These are phyloP conservation scores for Penicillium thymicola DNA, from an alignment of 2,329 filamentous ascomycete species.

Conservation along the genomic window DNA sequence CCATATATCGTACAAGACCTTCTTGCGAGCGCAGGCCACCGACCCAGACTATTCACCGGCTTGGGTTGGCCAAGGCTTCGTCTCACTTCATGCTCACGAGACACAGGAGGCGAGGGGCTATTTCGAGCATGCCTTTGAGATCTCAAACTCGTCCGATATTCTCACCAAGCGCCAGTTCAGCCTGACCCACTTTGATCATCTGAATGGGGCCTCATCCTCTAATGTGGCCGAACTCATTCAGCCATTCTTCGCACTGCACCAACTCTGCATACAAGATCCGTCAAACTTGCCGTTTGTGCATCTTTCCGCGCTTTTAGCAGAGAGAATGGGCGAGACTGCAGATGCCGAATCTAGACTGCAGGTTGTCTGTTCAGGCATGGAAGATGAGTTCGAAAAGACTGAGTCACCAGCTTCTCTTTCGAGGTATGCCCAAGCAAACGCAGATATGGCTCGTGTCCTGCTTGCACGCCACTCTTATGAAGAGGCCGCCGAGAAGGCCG, in stretches of 20 bases:
- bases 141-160: constrained; percentile 72
- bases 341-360: constrained; percentile 64
- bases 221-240: constrained; percentile 66
- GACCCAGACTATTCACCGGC: constrained; percentile 92
- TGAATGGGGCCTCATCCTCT: constrained; percentile 55
- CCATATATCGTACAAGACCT: constrained; percentile 83
- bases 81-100: constrained; percentile 75
- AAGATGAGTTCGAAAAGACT: constrained; percentile 78
- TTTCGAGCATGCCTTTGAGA: constrained; percentile 92
- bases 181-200: constrained; percentile 75
- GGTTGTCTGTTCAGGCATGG: constrained; percentile 65
- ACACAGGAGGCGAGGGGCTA: constrained; percentile 73
- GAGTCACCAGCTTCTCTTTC: constrained; percentile 73
- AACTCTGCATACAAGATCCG: constrained; percentile 69
- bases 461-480: constrained; percentile 66
- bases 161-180: constrained; percentile 76
- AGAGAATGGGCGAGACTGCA: constrained; percentile 68
- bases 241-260: constrained; percentile 82
- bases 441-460: constrained; percentile 80
- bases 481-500: constrained; percentile 73
- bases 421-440: constrained; percentile 76
- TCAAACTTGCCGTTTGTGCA: constrained; percentile 71
- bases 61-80: constrained; percentile 88
- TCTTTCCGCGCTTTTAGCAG: constrained; percentile 74
- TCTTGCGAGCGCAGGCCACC: constrained; percentile 85